phyloP scores from a whole-genome alignment of 129 eudicot species.

The Rutidosis leptorrhynchoides region DNA sequence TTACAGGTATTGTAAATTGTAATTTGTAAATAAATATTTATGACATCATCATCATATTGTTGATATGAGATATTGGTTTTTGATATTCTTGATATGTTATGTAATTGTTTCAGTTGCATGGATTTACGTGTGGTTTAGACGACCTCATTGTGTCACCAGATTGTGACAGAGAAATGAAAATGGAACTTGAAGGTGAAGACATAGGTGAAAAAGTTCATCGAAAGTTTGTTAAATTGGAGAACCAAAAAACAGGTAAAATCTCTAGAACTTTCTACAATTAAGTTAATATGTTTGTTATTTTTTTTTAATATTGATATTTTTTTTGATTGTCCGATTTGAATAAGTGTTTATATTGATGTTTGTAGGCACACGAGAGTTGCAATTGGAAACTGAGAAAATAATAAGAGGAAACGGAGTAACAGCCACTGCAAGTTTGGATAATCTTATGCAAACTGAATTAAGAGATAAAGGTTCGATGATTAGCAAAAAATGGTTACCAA shows the following conservation, averaged over 20 bases:
- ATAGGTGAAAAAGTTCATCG: slow-evolving; percentile 91
- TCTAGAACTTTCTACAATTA: background rate
- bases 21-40: too few relatives aligned
- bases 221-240: slow-evolving; percentile 64
- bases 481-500: slow-evolving; percentile 66
- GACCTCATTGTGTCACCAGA: slow-evolving; percentile 77
- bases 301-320: background rate
- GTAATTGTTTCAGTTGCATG: slow-evolving; percentile 62
- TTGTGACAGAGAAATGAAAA: slow-evolving; percentile 57
- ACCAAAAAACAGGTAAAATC: slow-evolving; percentile 59
- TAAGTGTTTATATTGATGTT: slow-evolving; percentile 4
- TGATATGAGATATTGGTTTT: slow-evolving; percentile 4
- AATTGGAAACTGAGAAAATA: slow-evolving; percentile 72
- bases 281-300: background rate
- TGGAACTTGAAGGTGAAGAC: slow-evolving; percentile 84
- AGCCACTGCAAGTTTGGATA: slow-evolving; percentile 72
- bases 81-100: slow-evolving; percentile 3
- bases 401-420: slow-evolving; percentile 57
- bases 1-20: slow-evolving; percentile 90
- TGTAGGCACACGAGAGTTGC: slow-evolving; percentile 61
- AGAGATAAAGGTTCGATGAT: slow-evolving; percentile 61
- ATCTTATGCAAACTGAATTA: slow-evolving; percentile 75
- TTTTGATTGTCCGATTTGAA: background rate
- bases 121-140: slow-evolving; percentile 93
- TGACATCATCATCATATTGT: background rate